Conservation (phyloP, 2,329 filamentous ascomycete genomes). For the Knoxdaviesia proteae region DNA sequence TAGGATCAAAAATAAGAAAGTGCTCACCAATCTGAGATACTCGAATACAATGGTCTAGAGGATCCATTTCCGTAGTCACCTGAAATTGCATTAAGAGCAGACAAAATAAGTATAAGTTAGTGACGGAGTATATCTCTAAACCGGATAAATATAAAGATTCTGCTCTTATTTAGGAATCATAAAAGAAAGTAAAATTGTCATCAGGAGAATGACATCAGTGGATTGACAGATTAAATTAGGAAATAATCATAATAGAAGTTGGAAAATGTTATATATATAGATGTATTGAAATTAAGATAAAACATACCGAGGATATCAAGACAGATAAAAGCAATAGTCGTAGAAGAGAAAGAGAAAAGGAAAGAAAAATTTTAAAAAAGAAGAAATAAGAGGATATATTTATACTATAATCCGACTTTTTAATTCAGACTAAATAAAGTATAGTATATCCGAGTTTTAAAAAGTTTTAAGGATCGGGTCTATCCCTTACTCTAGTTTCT, state of each 20-base stretch:
- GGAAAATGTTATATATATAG: not conserved
- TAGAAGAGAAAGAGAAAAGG: conserved; percentile 4
- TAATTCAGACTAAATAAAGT: too few relatives aligned
- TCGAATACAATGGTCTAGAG: conserved; percentile 33
- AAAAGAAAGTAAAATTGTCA: conserved; percentile 12
- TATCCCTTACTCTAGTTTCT: too few relatives aligned
- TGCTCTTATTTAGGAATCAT: conserved; percentile 1
- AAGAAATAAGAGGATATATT: not conserved
- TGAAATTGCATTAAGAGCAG: not conserved
- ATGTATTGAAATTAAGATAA: not conserved
- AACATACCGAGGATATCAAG: not conserved
- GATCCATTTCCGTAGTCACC: not conserved
- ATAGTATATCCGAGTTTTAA: too few relatives aligned
- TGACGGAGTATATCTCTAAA: conserved; percentile 1
- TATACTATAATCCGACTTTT: too few relatives aligned
- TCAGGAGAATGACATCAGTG: conserved; percentile 24
- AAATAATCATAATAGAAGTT: conserved; percentile 4
- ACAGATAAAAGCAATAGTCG: too few relatives aligned
- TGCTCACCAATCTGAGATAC: conserved; percentile 64
- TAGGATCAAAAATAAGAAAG: conserved; percentile 77
- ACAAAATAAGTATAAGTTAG: not conserved
- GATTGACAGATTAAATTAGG: conserved; percentile 33
- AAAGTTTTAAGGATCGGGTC: too few relatives aligned
- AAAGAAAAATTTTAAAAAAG: conserved; percentile 2
- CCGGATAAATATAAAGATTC: not conserved